A percentile compares a stretch with the other conserved stretches of the same genome.
Evolutionary conservation across 108 stramenopile species (phyloP).

Genomic region (Skeletonema tropicum): DNA sequence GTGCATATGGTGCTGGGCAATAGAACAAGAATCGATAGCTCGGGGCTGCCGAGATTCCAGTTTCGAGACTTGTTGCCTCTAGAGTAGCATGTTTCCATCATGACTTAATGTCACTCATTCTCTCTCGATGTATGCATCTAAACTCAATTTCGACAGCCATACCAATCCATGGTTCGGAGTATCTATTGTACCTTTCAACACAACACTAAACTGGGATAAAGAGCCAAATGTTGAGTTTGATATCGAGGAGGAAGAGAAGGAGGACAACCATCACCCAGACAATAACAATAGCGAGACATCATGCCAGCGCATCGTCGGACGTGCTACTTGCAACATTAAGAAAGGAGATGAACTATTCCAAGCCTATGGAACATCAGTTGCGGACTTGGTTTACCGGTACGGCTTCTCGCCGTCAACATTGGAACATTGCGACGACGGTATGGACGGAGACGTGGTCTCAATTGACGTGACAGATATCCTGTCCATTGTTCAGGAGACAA

Average conservation of each 20-base stretch:
- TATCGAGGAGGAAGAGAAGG: slow-evolving; percentile 7
- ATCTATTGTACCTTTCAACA: slow-evolving; percentile 28
- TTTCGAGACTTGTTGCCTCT: too few species aligned
- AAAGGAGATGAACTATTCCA: slow-evolving; percentile 27
- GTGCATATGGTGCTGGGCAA: too few species aligned
- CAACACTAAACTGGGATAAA: slow-evolving; percentile 23
- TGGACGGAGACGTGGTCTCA: slow-evolving; percentile 21
- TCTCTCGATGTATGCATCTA: not conserved
- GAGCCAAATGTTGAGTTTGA: slow-evolving; percentile 32
- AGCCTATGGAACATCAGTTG: slow-evolving; percentile 22
- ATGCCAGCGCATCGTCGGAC: slow-evolving; percentile 11
- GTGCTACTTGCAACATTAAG: slow-evolving; percentile 9
- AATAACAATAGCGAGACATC: not conserved
- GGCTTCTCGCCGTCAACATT: slow-evolving; percentile 22
- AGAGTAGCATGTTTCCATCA: too few species aligned
- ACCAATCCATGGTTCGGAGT: slow-evolving; percentile 40
- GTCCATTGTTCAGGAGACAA: not conserved
- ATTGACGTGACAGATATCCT: slow-evolving; percentile 19
- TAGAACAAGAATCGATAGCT: not conserved
- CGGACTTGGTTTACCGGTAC: slow-evolving; percentile 30
- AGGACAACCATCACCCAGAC: not conserved
- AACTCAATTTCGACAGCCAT: slow-evolving; percentile 17
- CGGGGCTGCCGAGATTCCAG: not conserved
- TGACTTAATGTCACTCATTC: too few species aligned
- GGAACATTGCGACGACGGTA: not conserved